Conservation (phyloP, 768 basidiomycete genomes). For the Coprinopsis sp. region DNA sequence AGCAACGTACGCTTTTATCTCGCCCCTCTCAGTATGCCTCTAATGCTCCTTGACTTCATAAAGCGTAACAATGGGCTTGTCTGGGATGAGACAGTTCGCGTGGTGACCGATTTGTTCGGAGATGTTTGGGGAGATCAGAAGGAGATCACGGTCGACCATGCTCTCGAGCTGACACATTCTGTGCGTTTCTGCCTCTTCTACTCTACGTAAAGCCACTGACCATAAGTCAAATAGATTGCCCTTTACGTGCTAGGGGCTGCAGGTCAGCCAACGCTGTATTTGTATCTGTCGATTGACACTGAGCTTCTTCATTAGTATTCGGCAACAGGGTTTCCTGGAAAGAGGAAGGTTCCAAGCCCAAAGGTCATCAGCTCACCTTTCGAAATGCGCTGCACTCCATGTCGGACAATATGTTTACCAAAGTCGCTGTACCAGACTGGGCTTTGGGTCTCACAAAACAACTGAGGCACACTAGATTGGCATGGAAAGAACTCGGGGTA, state of each 20-base stretch:
- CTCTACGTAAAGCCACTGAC: constrained; percentile 11
- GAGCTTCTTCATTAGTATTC: constrained; percentile 42
- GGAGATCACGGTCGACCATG: constrained; percentile 37
- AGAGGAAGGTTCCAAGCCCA: constrained; percentile 32
- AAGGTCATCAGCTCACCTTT: constrained; percentile 45
- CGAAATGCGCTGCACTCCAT: constrained; percentile 44
- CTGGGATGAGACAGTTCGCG: constrained; percentile 42
- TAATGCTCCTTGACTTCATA: too few relatives aligned
- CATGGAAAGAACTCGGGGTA: constrained; percentile 43
- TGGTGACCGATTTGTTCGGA: constrained; percentile 45
- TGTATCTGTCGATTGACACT: neutral
- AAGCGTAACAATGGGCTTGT: constrained; percentile 45
- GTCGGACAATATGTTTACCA: constrained; percentile 32
- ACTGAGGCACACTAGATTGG: constrained; percentile 26
- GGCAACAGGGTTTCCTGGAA: constrained; percentile 47
- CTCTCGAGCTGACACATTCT: constrained; percentile 50
- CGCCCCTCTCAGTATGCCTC: neutral
- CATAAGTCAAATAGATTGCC: constrained; percentile 35
- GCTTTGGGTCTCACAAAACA: constrained; percentile 31
- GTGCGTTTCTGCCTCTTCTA: constrained; percentile 33
- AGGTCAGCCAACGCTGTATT: constrained; percentile 24
- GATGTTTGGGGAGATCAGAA: constrained; percentile 27
- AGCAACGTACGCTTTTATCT: constrained; percentile 43
- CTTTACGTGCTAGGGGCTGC: constrained; percentile 53
- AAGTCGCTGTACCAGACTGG: constrained; percentile 36